These are phyloP conservation scores for Clarireedia hainanense DNA, from an alignment of 2,329 filamentous ascomycete genomes.

Conservation along the genomic window DNA sequence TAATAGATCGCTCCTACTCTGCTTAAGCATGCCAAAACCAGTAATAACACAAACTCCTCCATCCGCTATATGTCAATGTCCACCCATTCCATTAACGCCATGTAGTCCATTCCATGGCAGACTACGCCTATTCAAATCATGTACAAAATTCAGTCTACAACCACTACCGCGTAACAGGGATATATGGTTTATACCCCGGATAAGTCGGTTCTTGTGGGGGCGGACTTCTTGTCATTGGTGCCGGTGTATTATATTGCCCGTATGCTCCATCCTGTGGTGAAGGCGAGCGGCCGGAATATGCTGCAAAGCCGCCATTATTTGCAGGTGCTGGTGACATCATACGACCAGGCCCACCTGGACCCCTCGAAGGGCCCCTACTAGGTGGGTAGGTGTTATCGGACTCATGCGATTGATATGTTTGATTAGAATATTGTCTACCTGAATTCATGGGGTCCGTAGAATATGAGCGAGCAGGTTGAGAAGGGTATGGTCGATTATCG, in stretches of 20 bases:
- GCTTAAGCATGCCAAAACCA: too few species aligned
- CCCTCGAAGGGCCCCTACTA: constrained; percentile 14
- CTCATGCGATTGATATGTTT: constrained; percentile 5
- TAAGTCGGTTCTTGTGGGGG: neutral
- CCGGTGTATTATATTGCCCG: neutral
- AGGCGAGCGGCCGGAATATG: neutral
- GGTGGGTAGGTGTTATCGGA: neutral
- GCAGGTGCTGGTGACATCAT: constrained; percentile 21
- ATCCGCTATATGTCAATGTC: too few species aligned
- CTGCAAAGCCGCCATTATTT: constrained; percentile 19
- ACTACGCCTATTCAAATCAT: too few species aligned
- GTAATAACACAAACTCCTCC: too few species aligned
- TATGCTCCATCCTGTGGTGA: neutral
- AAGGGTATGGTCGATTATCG: constrained; percentile 16
- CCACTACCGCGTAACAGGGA: neutral
- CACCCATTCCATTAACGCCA: too few species aligned
- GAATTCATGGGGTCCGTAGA: constrained; percentile 17
- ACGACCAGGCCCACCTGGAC: constrained; percentile 14
- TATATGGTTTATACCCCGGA: constrained; percentile 7
- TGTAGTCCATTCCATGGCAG: too few species aligned
- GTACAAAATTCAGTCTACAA: neutral
- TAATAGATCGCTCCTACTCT: too few species aligned
- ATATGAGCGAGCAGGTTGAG: constrained; percentile 18
- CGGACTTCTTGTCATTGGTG: constrained; percentile 1
- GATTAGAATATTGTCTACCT: constrained; percentile 1